Evolutionary conservation across 2,329 filamentous ascomycete genomes (phyloP), one percentile per base, ranked within the genome.

Genomic region (Ilyonectria sp.): DNA sequence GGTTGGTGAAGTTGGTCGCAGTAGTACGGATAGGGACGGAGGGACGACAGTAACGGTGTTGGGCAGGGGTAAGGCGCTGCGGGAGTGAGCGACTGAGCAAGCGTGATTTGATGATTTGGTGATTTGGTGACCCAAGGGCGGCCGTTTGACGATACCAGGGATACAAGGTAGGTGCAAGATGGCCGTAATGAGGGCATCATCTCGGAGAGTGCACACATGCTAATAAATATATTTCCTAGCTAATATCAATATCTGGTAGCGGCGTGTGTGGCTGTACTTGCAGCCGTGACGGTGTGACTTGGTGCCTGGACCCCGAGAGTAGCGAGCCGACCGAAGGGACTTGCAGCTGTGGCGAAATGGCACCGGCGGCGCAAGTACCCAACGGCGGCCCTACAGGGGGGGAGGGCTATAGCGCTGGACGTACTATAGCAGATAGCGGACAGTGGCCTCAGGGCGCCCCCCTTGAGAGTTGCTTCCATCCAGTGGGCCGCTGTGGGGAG

Each of bases 251-350:
- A 26, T 33, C 31, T 33, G 31, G 31, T 33, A 33, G 31, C 31
- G 31, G 31, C 40, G 40, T 43, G n/a, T 43, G 53, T 26, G 60
- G 54, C 53, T 49, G 46, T 53, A 56, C 47, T 47, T 64, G 55
- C 55, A 52, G 59, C 61, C 23, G 47, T 58, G 54, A 64, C 55
- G 47, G 62, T 54, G 37, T 46, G 54, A 56, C 44, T 23, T 26
- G n/a, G 35, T 7, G 60, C 50, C n/a, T 52, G 50, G 50, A 35
- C 53, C 53, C 43, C 10, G 43, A n/a, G 43, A 46, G 21, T 21
- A 46, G 6, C n/a, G n/a, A 11, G 19, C 10, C 19, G 21, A 10
- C 10, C 23, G 46, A 21, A 49, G 46, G 8, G 15, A 47, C 44
- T 47, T 47, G 44, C 7, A 19, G 44, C 15, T 23, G 44, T 2